Evolutionary conservation across 1,284 basidiomycete genomes (phyloP).

Genomic region (Irpex sp.): DNA sequence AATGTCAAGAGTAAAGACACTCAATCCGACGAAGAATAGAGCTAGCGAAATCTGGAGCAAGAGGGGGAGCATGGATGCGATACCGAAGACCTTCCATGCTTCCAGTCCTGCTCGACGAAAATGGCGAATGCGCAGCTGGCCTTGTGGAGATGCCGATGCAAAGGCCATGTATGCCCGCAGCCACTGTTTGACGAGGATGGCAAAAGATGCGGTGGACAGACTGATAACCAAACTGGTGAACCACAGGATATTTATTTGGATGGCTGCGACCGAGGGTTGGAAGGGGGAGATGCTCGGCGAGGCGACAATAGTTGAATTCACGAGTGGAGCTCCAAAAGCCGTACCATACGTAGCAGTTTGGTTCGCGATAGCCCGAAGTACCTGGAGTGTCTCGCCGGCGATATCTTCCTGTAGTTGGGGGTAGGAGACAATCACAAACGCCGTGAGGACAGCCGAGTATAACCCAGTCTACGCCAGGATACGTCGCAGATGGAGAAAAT

Average conservation of each 20-base stretch:
- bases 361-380: too few relatives aligned
- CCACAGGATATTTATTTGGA: constrained; percentile 12
- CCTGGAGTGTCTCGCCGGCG: too few relatives aligned
- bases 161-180: constrained; percentile 8
- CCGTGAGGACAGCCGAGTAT: constrained; percentile 15
- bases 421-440: constrained; percentile 13
- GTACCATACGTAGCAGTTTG: too few relatives aligned
- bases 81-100: constrained; percentile 10
- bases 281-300: background rate
- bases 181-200: constrained; percentile 18
- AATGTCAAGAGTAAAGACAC: constrained; percentile 7
- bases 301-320: background rate
- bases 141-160: background rate
- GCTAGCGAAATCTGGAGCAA: constrained; percentile 12
- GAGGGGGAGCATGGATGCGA: constrained; percentile 13
- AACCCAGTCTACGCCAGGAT: constrained; percentile 8
- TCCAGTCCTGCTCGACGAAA: constrained; percentile 7
- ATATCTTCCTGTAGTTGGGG: background rate
- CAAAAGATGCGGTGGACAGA: constrained; percentile 11
- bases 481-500: background rate
- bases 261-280: background rate
- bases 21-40: constrained; percentile 15
- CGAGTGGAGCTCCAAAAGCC: too few relatives aligned
- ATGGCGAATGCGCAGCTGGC: constrained; percentile 2
- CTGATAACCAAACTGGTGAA: constrained; percentile 14